Base-by-base conservation (phyloP, 129 eudicot species). In the Sambucus nigra region DNA sequence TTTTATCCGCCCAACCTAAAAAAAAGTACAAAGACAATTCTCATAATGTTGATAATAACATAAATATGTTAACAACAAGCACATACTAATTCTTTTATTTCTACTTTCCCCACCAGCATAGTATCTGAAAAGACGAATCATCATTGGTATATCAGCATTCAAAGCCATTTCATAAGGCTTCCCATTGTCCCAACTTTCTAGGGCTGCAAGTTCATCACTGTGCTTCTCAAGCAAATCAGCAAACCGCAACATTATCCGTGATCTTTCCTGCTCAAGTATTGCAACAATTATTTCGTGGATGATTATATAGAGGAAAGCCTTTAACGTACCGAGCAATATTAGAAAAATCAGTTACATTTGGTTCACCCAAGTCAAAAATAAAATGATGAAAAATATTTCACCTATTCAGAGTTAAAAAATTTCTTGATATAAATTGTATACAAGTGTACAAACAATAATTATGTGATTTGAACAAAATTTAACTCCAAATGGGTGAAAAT, bases 181-280 rank as follows among this genome's bases (percentile, higher is more conserved):
- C 64, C 97, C 95, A 27, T 73, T 84, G 62, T 84, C 95, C 97
- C 97, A 88, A 24, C 78, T 80, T 67, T 88, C 95, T 29, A 88
- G 92, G 28, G 86, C 95, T 29, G 97, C 88, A 54, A 84, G 56
- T 51, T 78, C 95, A 57, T 84, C 74, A 26, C 45, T 73, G 67
- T 88, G 79, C 54, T 88, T 76, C 51, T 88, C 97, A 62, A 78
- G 60, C 66, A 88, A 78, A 78, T 84, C 95, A 65, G 97, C 93
- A 61, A 80, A 81, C 10, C 74, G 71, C 64, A 80, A 55, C 71
- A 88, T 55, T 61, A 84, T 76, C 15, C 69, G 63, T 21, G 92
- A 80, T 55, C 97, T 73, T 80, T 80, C 92, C 97, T 88, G 73
- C 46, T 65, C 5, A 53, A 50, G 25, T 28, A 3, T 13, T 16